Conservation (phyloP, 306 rosid genomes). For the Trifolium pratense region DNA sequence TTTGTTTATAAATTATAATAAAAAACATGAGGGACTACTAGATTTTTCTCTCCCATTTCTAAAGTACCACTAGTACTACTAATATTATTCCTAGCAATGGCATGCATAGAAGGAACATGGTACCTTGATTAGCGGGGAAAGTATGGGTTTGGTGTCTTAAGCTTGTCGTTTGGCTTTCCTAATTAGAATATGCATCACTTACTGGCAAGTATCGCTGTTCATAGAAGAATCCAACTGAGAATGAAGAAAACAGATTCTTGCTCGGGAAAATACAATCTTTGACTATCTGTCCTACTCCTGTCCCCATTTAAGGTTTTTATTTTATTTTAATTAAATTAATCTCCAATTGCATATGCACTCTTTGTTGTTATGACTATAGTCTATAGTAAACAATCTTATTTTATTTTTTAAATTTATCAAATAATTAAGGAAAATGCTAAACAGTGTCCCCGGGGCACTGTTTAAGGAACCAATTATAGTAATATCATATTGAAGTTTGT, state of each 20-base stretch:
- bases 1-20: too few species aligned
- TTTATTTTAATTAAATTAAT: background rate
- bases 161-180: slow-evolving; percentile 50
- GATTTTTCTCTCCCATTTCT: too few species aligned
- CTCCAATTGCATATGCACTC: too few species aligned
- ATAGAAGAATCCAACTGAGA: slow-evolving; percentile 41
- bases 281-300: slow-evolving; percentile 48
- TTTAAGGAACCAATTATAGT: too few species aligned
- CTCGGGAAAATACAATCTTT: slow-evolving; percentile 39
- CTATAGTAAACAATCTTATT: too few species aligned
- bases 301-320: slow-evolving; percentile 32
- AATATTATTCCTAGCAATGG: background rate
- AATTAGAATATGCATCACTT: slow-evolving; percentile 19
- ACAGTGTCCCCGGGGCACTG: too few species aligned
- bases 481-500: too few species aligned
- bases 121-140: slow-evolving; percentile 69
- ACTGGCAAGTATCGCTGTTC: slow-evolving; percentile 39
- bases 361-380: too few species aligned
- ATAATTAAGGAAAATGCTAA: too few species aligned
- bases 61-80: too few species aligned
- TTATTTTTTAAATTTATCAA: too few species aligned
- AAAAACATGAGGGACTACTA: too few species aligned
- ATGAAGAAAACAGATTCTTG: slow-evolving; percentile 40
- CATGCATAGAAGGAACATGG: slow-evolving; percentile 56
- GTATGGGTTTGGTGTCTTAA: slow-evolving; percentile 46